Conservation (phyloP, 768 basidiomycete species). For the Tremella yokohamensis region DNA sequence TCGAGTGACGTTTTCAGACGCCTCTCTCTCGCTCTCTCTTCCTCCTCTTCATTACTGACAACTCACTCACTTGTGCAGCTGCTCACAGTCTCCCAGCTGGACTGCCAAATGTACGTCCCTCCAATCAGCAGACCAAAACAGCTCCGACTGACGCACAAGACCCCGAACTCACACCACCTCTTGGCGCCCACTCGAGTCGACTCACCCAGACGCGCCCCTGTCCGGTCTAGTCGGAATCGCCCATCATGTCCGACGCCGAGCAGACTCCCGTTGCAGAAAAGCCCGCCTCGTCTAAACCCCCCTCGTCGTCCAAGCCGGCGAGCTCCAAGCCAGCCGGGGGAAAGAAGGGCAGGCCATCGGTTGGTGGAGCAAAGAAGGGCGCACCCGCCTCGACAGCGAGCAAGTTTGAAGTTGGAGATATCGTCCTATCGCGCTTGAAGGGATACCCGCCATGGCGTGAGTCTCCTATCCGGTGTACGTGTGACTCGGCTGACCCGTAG, state of each 20-base stretch:
- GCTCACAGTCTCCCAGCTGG: too few relatives aligned
- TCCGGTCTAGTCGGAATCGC: background rate
- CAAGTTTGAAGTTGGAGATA: constrained; percentile 67
- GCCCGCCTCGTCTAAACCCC: constrained; percentile 18
- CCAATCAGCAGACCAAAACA: too few relatives aligned
- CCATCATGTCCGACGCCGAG: constrained; percentile 1
- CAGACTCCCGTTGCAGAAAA: background rate
- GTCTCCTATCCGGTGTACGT: constrained; percentile 50
- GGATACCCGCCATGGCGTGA: constrained; percentile 95
- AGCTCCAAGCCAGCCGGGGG: background rate
- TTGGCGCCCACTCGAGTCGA: too few relatives aligned
- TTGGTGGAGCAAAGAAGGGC: constrained; percentile 24
- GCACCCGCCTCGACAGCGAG: constrained; percentile 17
- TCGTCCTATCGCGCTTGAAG: constrained; percentile 88
- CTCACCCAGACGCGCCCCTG: too few relatives aligned
- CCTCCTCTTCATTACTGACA: too few relatives aligned
- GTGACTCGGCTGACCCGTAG: background rate
- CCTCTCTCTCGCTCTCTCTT: too few relatives aligned
- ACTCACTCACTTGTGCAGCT: too few relatives aligned
- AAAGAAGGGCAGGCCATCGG: constrained; percentile 10
- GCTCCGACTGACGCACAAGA: too few relatives aligned
- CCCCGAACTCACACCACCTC: too few relatives aligned
- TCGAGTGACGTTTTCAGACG: too few relatives aligned
- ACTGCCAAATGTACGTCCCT: too few relatives aligned
- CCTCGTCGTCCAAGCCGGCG: constrained; percentile 14